phyloP scores from a whole-genome alignment of 75 land plant genomes.

The Larix kaempferi region DNA sequence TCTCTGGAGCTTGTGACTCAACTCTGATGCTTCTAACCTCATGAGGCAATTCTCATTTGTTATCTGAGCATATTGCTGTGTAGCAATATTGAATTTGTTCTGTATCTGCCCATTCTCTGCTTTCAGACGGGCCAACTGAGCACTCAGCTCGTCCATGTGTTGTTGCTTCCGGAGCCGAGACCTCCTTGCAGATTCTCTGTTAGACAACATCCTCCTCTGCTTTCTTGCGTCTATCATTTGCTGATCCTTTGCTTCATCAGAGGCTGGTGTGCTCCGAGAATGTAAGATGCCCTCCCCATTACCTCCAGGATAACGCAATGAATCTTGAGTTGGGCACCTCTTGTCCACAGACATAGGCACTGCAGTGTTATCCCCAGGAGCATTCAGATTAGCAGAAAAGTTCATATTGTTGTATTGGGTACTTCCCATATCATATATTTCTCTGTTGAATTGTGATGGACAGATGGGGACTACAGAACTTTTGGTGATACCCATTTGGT shows the following conservation, averaged over 20 bases:
- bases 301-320: neutral
- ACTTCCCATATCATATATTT: neutral
- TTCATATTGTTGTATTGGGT: neutral
- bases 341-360: neutral
- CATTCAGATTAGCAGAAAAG: neutral
- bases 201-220: constrained; percentile 67
- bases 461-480: neutral
- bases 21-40: constrained; percentile 37
- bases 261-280: constrained; percentile 32
- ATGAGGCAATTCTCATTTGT: constrained; percentile 45
- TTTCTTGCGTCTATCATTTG: constrained; percentile 41
- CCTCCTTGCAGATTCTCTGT: constrained; percentile 75
- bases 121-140: constrained; percentile 56
- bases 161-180: constrained; percentile 69
- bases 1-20: constrained; percentile 39
- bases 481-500: neutral
- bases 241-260: constrained; percentile 51
- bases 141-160: constrained; percentile 64
- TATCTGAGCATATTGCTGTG: constrained; percentile 36
- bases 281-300: neutral
- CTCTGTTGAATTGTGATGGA: neutral
- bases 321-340: neutral
- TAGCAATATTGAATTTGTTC: constrained; percentile 40
- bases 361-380: neutral
- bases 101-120: constrained; percentile 49